Evolutionary conservation across 768 basidiomycete species (phyloP), one percentile per base, ranked within the genome.

Genomic region (Mrakia gelida): DNA sequence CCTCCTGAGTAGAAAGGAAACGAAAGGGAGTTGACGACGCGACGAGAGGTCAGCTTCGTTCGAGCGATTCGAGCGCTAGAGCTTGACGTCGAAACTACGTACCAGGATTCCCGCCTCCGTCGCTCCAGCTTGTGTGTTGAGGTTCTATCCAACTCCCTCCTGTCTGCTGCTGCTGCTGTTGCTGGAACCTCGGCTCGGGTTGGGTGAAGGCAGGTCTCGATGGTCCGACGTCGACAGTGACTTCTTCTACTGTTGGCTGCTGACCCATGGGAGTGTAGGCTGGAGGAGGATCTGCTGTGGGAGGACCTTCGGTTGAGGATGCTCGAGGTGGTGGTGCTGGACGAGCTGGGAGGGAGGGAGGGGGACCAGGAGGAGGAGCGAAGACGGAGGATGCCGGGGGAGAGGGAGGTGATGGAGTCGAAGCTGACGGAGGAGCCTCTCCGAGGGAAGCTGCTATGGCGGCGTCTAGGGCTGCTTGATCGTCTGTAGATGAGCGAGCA

Each of bases 81-180:
- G 43, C 63, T 28, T n/a, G 45, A 21, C 41, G 41, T 8, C 28
- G 38, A 18, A 54, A 65, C 28, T 16, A 59, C 15, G 54, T 54
- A 21, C 75, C 75, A 28, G 71, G 68, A 59, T 71, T 76, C 26
- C 75, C 75, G 15, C 70, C 61, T 13, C 68, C 71, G 30, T 76
- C 68, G 18, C 52, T 59, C 75, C 71, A 72, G 0, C 75, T 68
- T 0, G 75, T 76, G 21, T 32, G 52, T 30, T 76, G 75, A 15
- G 67, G 67, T 43, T 76, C 56, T 45, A 71, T 41, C 32, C 56
- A 61, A n/a, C 15, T 43, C 49, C 56, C 38, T n/a, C 65, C 43
- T 16, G 34, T 56, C 26, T 26, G 71, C 68, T 70, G 65, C 21
- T 23, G 70, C 52, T 68, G 67, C 67, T 38, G 67, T 9, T 41